Percentiles rank a stretch among this genome's conserved stretches.
phyloP scores from a whole-genome alignment of 2,329 filamentous ascomycete species.

The Calonectria henricotiae region DNA sequence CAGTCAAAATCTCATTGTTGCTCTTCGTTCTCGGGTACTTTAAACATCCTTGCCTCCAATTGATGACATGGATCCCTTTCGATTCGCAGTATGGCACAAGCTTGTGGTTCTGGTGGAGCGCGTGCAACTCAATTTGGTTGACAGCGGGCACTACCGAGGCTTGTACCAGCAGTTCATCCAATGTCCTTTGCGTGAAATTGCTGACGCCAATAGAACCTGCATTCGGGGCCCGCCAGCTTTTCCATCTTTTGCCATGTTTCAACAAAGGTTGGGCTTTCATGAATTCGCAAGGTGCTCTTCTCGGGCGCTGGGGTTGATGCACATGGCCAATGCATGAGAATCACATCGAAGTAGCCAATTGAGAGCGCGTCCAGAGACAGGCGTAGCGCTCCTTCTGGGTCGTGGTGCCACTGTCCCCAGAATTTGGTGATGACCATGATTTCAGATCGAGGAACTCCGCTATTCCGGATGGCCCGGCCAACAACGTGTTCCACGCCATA shows the following conservation, averaged over 20 bases:
- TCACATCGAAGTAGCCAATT: slow-evolving; percentile 56
- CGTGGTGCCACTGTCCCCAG: slow-evolving; percentile 53
- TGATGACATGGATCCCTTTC: slow-evolving; percentile 33
- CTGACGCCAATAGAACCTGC: slow-evolving; percentile 31
- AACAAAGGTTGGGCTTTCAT: slow-evolving; percentile 50
- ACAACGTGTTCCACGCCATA: slow-evolving; percentile 54
- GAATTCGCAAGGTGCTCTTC: slow-evolving; percentile 41
- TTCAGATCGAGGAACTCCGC: slow-evolving; percentile 56
- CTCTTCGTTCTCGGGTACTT: background rate
- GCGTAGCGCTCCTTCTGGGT: slow-evolving; percentile 51
- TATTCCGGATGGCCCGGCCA: slow-evolving; percentile 55
- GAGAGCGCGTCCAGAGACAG: slow-evolving; percentile 51
- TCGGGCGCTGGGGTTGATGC: slow-evolving; percentile 49
- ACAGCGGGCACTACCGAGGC: slow-evolving; percentile 26
- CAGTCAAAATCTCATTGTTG: slow-evolving; percentile 20
- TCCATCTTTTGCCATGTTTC: slow-evolving; percentile 43
- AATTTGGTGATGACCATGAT: slow-evolving; percentile 57
- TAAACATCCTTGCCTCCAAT: slow-evolving; percentile 21
- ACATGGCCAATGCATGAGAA: slow-evolving; percentile 55
- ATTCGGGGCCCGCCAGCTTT: slow-evolving; percentile 23
- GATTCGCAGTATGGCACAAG: slow-evolving; percentile 24
- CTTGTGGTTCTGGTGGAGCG: slow-evolving; percentile 26
- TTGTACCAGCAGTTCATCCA: slow-evolving; percentile 12
- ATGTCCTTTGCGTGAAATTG: slow-evolving; percentile 32
- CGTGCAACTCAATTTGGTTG: slow-evolving; percentile 32